Evolutionary conservation across 148 eudicot species (phyloP).

Genomic region (Amaranthus palmeri): DNA sequence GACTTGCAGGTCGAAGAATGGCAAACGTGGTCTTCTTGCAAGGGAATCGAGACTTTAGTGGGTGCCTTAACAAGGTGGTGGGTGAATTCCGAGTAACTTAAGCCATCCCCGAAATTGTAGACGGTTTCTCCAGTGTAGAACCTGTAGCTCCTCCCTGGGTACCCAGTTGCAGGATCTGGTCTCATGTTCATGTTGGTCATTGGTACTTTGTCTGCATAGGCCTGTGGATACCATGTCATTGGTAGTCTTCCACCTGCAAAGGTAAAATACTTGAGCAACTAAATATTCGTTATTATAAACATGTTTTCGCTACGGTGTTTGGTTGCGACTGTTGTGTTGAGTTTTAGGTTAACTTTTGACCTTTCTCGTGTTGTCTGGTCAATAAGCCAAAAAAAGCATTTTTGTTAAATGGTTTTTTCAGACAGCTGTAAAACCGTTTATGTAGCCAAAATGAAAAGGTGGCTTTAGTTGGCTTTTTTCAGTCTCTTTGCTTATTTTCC

Average conservation of each 20-base stretch:
- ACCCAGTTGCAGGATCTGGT: conserved; percentile 55
- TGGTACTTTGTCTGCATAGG: conserved; percentile 52
- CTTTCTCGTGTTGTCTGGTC: no score
- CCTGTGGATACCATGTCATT: conserved; percentile 82
- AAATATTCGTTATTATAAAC: neutral
- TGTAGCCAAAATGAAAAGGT: no score
- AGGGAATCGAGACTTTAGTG: conserved; percentile 37
- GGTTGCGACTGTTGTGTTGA: no score
- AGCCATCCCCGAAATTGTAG: conserved; percentile 60
- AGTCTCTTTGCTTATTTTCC: no score
- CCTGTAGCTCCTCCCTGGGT: conserved; percentile 72
- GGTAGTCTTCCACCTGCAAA: conserved; percentile 70
- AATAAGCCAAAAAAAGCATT: no score
- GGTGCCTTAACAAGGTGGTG: conserved; percentile 63
- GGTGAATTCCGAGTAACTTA: conserved; percentile 50
- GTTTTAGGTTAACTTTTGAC: no score
- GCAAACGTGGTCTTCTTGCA: conserved; percentile 55
- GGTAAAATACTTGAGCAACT: neutral
- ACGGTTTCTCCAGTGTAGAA: conserved; percentile 71
- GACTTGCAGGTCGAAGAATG: conserved; percentile 53
- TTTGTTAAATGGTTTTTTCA: no score
- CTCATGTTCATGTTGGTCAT: conserved; percentile 91
- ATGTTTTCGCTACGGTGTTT: neutral
- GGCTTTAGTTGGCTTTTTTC: no score
- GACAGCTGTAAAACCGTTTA: no score